Base-by-base conservation (phyloP, 2,329 filamentous ascomycete species). In the Scortechinia acanthostroma region DNA sequence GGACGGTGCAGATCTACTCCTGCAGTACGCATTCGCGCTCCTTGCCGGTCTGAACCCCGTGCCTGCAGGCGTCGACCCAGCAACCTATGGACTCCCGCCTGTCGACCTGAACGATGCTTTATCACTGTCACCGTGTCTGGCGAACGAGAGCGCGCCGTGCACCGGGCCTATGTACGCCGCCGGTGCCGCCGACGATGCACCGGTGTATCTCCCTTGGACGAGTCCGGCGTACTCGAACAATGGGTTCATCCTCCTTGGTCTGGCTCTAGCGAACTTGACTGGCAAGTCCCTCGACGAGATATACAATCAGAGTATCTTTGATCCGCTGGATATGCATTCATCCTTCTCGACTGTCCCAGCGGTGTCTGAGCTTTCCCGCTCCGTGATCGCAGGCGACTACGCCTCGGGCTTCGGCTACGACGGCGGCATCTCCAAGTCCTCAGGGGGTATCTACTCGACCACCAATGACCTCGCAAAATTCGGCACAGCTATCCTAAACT, bases 351-450 rank as follows among this genome's bases (percentile, higher is more conserved):
- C 53, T 47, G 42, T 59, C 53, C n/a, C n/a, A n/a, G n/a, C n/a
- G n/a, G n/a, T n/a, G n/a, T n/a, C n/a, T n/a, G 0, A 52, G 71
- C 1, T 65, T 72, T 3, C 65, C 69, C 1, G 55, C 55, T 4
- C 53, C 57, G 20, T 51, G 52, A n/a, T 50, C 51, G 17, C 42
- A 28, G 57, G 56, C 54, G 47, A 52, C 20, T 58, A 54, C 45
- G 53, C 57, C 35, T 48, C 58, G 16, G 55, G 56, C 13, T 54
- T 58, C 47, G 53, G 55, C n/a, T 30, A 13, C 15, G 4, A 20
- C 20, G 40, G 30, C 20, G 20, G n/a, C 20, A 42, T 50, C 5
- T 48, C 49, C 17, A 49, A 28, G 1, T 45, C 52, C 0, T 53
- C 49, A 4, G 51, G 51, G 2, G 49, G 47, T 2, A 17, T 51